Evolutionary conservation across 2,329 filamentous ascomycete genomes (phyloP).

Genomic region (Seiridium cupressi): DNA sequence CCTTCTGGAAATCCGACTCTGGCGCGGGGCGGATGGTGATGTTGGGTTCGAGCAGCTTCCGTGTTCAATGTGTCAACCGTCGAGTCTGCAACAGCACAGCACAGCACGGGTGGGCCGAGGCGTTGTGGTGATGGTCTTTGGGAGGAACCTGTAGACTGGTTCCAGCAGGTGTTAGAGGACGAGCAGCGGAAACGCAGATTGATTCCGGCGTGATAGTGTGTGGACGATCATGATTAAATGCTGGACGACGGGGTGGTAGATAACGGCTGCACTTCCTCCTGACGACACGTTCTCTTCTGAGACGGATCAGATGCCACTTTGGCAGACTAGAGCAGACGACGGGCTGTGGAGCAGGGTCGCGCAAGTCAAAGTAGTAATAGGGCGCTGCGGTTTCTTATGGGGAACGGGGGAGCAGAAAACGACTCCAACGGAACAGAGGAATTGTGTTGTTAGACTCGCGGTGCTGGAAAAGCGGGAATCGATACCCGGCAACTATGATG

Average conservation of each 20-base stretch:
- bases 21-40: not conserved
- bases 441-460: not conserved
- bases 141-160: constrained; percentile 29
- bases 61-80: not conserved
- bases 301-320: constrained; percentile 1
- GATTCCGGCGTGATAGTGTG: constrained; percentile 20
- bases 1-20: not conserved
- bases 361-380: not conserved
- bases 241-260: not conserved
- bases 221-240: constrained; percentile 26
- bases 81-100: not conserved
- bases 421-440: not conserved
- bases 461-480: constrained; percentile 2
- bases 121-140: not conserved
- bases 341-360: not conserved
- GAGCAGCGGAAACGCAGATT: constrained; percentile 19
- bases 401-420: not conserved
- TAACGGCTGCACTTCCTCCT: not conserved
- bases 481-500: constrained; percentile 1
- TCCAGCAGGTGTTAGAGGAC: constrained; percentile 31
- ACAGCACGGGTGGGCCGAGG: not conserved
- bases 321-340: not conserved
- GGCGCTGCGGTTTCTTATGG: not conserved
- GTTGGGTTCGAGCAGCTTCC: not conserved
- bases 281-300: constrained; percentile 1